Conservation (phyloP, 148 eudicot genomes). For the Amaranthus cruentus region DNA sequence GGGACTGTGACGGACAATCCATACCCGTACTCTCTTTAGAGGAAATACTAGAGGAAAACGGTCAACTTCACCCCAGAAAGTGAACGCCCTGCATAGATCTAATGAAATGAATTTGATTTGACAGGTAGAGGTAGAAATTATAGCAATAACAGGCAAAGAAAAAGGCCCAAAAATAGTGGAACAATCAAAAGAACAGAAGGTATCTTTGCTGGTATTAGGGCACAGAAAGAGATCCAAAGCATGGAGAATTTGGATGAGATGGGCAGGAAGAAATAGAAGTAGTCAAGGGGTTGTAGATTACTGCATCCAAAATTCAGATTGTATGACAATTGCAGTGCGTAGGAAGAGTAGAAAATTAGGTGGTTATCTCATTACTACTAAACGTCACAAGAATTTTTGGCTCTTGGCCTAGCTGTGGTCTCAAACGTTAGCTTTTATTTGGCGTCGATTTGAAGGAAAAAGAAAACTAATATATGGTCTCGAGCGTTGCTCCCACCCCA, state of each 20-base stretch:
- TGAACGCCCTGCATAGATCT: not conserved
- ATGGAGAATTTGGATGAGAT: constrained; percentile 53
- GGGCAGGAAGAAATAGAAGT: constrained; percentile 41
- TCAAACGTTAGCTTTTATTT: no score
- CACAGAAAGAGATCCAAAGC: constrained; percentile 52
- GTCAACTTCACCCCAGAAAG: no score
- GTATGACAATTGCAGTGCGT: constrained; percentile 81
- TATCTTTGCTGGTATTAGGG: constrained; percentile 56
- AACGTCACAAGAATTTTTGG: constrained; percentile 85
- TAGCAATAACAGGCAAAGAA: constrained; percentile 48
- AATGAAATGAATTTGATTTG: constrained; percentile 3
- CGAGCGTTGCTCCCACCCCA: no score
- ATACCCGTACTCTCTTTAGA: no score
- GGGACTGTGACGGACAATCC: no score
- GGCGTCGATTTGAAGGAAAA: no score
- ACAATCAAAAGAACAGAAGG: constrained; percentile 50
- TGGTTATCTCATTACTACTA: constrained; percentile 77
- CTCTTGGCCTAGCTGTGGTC: constrained; percentile 52
- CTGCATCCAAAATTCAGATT: constrained; percentile 76
- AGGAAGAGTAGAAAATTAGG: constrained; percentile 66
- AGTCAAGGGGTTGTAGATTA: constrained; percentile 43
- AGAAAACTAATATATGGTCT: no score
- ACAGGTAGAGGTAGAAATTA: constrained; percentile 66
- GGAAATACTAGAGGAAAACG: no score
- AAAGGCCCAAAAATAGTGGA: constrained; percentile 61